Evolutionary conservation across 345 rosid species (phyloP).

Genomic region (Citrus trifoliata): DNA sequence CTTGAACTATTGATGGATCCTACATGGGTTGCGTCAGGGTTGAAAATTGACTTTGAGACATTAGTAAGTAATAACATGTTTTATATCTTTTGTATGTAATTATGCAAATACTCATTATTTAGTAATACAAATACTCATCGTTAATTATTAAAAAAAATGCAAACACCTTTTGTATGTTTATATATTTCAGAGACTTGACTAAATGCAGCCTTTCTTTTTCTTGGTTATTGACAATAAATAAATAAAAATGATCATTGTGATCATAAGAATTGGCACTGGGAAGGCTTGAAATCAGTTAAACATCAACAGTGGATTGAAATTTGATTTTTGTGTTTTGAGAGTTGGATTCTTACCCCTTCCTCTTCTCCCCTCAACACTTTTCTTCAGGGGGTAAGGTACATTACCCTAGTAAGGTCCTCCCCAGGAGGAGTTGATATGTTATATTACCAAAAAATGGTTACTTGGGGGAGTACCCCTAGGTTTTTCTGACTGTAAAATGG

Average conservation of each 20-base stretch:
- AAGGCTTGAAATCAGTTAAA: not conserved
- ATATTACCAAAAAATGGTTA: no score
- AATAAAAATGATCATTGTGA: not conserved
- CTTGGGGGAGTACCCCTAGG: no score
- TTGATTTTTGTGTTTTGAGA: not conserved
- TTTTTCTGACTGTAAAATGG: no score
- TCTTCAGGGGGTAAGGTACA: not conserved
- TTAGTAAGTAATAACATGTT: constrained; percentile 44
- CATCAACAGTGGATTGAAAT: no score
- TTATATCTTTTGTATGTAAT: not conserved
- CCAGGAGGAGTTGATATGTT: no score
- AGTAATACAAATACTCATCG: no score
- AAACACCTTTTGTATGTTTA: not conserved
- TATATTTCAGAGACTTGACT: not conserved
- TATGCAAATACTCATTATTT: not conserved
- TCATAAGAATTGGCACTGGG: not conserved
- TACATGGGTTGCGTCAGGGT: constrained; percentile 91
- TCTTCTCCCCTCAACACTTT: not conserved
- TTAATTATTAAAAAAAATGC: no score
- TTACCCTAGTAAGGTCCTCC: no score
- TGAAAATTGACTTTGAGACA: constrained; percentile 79
- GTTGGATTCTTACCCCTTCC: not conserved
- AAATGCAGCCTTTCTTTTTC: not conserved
- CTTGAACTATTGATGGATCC: constrained; percentile 83
- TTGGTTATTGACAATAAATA: not conserved